Evolutionary conservation across 805 yeast species (phyloP), one percentile per base, ranked within the genome.

Genomic region (Ogataea haglerorum): DNA sequence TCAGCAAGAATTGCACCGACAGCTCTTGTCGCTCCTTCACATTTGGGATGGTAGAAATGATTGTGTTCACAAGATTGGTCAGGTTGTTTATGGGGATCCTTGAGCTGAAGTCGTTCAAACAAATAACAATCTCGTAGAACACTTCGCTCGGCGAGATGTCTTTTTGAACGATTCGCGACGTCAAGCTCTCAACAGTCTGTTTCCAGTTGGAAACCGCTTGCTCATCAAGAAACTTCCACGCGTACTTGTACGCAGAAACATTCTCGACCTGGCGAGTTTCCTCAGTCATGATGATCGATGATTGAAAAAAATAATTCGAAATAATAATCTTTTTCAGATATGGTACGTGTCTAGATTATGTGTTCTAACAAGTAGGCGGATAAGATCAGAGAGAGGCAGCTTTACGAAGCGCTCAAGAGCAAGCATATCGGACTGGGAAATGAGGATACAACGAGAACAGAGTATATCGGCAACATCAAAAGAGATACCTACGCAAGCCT

Each of bases 371-470:
- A 4, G 30, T 36, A 75, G 88, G 81, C 87, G 5, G 89, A 83
- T 50, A 78, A 76, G 60, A 67, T 77, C 16, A 67, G 83, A 47
- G 85, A 80, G 30, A 70, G 70, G 45, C 82, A 76, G 52, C 67
- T 69, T 34, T 80, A 69, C 54, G 78, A 76, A 34, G 73, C 68
- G 23, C 66, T 78, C 37, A 80, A 79, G 52, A 56, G 77, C 30
- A 78, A 82, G 53, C 79, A 84, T 55, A 67, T 82, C 16, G 95
- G 95, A 2, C 60, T 90, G 1, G 96, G 96, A 0, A 72, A 78
- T 54, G 72, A 89, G 8, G 80, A 78, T 38, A 88, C 95, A 0
- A 68, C 82, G 0, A 68, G 81, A 37, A 69, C 69, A 12, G 91
- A 85, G 58, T 90, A 91, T 77, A 53, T 81, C 45, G 61, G 73